Evolutionary conservation across 2,329 filamentous ascomycete genomes (phyloP).

Genomic region (Colletotrichum sp.): DNA sequence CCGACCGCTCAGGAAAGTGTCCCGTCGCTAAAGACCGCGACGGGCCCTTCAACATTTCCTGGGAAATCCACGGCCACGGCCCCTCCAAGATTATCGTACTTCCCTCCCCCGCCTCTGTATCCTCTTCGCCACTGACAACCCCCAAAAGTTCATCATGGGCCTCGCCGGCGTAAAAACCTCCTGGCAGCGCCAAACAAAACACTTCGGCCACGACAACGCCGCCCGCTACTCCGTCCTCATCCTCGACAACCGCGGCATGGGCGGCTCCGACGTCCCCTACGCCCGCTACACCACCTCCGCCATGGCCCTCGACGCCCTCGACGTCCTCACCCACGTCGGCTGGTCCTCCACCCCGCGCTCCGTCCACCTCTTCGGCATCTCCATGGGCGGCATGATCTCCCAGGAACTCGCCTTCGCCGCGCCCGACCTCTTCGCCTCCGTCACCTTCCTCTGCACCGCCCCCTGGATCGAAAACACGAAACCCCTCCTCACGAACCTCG

Average conservation of each 20-base stretch:
- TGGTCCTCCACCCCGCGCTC: slow-evolving; percentile 59
- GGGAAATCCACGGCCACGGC: slow-evolving; percentile 81
- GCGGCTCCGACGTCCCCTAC: slow-evolving; percentile 77
- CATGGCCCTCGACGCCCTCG: slow-evolving; percentile 81
- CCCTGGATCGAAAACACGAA: slow-evolving; percentile 65
- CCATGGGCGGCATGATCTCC: slow-evolving; percentile 91
- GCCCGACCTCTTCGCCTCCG: slow-evolving; percentile 57
- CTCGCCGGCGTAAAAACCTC: slow-evolving; percentile 70
- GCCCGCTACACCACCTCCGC: slow-evolving; percentile 81
- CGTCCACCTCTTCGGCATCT: slow-evolving; percentile 77
- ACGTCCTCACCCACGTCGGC: slow-evolving; percentile 71
- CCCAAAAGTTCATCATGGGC: slow-evolving; percentile 73
- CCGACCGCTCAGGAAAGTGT: slow-evolving; percentile 64
- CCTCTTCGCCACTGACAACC: background rate
- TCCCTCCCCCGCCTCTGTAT: too few relatives aligned
- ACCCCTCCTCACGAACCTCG: slow-evolving; percentile 69
- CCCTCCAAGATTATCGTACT: slow-evolving; percentile 73
- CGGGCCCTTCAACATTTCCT: slow-evolving; percentile 77
- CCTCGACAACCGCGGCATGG: slow-evolving; percentile 86
- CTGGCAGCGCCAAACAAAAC: slow-evolving; percentile 84
- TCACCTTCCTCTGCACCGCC: slow-evolving; percentile 68
- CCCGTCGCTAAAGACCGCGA: slow-evolving; percentile 73
- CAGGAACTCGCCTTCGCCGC: slow-evolving; percentile 74
- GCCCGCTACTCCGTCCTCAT: slow-evolving; percentile 76
- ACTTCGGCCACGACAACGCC: slow-evolving; percentile 76